These are phyloP conservation scores for Zhuliangozyma blackwelliae DNA, from an alignment of 1,139 yeast species.

Conservation along the genomic window DNA sequence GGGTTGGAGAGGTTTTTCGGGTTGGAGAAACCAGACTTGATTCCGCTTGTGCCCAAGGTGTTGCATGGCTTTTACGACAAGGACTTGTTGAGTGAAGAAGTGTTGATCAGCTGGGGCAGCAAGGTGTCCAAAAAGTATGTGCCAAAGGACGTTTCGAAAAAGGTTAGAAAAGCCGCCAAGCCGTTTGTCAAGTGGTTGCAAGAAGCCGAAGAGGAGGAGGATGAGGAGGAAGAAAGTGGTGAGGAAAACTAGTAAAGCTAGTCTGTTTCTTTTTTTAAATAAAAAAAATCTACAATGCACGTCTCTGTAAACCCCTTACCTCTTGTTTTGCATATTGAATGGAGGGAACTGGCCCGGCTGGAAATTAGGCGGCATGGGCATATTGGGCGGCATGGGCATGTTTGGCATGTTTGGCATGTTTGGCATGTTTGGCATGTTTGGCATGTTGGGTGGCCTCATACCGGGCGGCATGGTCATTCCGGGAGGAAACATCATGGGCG, in stretches of 20 bases:
- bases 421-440: slow-evolving; percentile 15
- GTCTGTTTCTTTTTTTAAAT: not conserved
- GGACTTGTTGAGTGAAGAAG: slow-evolving; percentile 83
- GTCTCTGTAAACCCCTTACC: not conserved
- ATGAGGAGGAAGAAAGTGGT: slow-evolving; percentile 43
- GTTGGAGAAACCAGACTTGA: slow-evolving; percentile 70
- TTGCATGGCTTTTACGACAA: slow-evolving; percentile 76
- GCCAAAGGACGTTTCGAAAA: slow-evolving; percentile 85
- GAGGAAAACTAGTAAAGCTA: not conserved
- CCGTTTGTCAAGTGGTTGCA: slow-evolving; percentile 93
- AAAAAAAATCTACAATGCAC: not conserved
- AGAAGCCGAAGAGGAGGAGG: slow-evolving; percentile 75
- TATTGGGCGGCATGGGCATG: slow-evolving; percentile 18
- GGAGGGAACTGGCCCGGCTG: not conserved
- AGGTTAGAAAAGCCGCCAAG: slow-evolving; percentile 94
- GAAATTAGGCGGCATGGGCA: not conserved
- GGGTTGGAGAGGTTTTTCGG: slow-evolving; percentile 95
- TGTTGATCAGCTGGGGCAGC: slow-evolving; percentile 78
- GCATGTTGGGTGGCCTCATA: slow-evolving; percentile 15
- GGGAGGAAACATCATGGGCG: slow-evolving; percentile 9
- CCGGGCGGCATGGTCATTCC: slow-evolving; percentile 19
- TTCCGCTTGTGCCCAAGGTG: slow-evolving; percentile 74
- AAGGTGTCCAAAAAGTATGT: slow-evolving; percentile 92
- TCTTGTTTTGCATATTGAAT: slow-evolving; percentile 4
- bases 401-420: slow-evolving; percentile 13